Evolutionary conservation across 306 rosid species (phyloP).

Genomic region (Castanea crenata): DNA sequence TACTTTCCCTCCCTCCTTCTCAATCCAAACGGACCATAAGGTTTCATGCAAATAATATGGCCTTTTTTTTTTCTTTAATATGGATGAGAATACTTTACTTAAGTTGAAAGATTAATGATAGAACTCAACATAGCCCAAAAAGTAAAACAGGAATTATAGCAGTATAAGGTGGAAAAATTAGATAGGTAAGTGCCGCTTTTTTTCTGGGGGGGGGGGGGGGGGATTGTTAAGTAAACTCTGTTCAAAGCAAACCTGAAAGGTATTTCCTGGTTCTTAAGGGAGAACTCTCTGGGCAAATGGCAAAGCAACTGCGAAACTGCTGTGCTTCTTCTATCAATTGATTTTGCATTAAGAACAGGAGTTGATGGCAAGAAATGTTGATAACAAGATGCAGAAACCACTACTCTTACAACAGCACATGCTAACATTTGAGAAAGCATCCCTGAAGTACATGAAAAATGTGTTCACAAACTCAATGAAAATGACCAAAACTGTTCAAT

Average conservation of each 20-base stretch:
- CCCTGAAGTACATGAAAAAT: constrained; percentile 17
- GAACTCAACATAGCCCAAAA: neutral
- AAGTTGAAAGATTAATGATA: neutral
- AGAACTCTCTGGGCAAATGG: constrained; percentile 8
- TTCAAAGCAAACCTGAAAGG: constrained; percentile 31
- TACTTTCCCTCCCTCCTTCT: no score
- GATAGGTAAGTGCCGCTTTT: neutral
- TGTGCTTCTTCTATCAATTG: constrained; percentile 3
- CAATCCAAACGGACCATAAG: neutral
- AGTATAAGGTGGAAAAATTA: neutral
- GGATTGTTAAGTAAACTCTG: neutral
- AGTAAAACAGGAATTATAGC: neutral
- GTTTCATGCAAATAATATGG: neutral
- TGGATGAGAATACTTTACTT: neutral
- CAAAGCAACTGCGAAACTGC: constrained; percentile 25
- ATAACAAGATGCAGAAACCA: constrained; percentile 26
- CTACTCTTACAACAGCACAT: constrained; percentile 24
- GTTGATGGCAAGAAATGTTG: constrained; percentile 3
- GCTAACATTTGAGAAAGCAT: constrained; percentile 19
- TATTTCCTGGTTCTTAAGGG: constrained; percentile 7
- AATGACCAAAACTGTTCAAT: neutral
- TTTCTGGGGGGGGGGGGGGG: no score
- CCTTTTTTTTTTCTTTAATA: neutral
- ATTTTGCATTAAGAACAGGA: constrained; percentile 14
- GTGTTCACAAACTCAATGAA: neutral